Base-by-base conservation (phyloP, 2,329 filamentous ascomycete species). In the Penicillium polonicum region DNA sequence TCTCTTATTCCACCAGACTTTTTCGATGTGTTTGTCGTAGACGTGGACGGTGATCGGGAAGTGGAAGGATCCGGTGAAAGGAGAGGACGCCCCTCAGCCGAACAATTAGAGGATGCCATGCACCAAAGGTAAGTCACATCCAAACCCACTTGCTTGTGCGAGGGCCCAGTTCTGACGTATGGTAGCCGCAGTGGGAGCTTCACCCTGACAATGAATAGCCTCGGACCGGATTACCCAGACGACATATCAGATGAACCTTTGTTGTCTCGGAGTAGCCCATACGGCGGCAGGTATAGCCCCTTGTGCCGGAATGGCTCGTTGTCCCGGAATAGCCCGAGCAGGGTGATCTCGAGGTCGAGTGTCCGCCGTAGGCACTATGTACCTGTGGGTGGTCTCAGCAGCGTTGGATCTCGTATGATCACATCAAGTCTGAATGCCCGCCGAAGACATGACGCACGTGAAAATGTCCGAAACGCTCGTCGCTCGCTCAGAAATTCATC, bases 321-420 rank as follows among this genome's bases (percentile, higher is more conserved):
- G 19, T 51, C 48, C 38, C 36, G 27, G 5, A 43, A 25, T 33
- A 51, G 36, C 9, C 38, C 27, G 2, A 48, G 45, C 21, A 48
- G 45, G 5, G 31, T 2, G 15, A 25, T 51, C 38, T 51, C 38
- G 8, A 51, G 48, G 10, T 51, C 48, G 1, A 29, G 31, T 45
- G 23, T 4, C 31, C 41, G 21, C 21, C 39, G 23, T 2, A 35
- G 21, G 4, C 21, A 19, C n/a, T 2, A 23, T 21, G 29, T 19
- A 12, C 29, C 27, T 17, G 38, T 17, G 2, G 42, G 43, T n/a
- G 19, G n/a, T 13, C 42, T 48, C 33, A 39, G 42, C 13, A 35
- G 29, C 42, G 8, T 9, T 46, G 25, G 51, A 10, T 53, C 43
- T 15, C 51, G 31, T 31, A 53, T 53, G 51, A 53, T 53, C 23